A percentile compares a stretch with the other conserved stretches of the same genome.
These are phyloP conservation scores for Galerina sulciceps DNA, from an alignment of 768 basidiomycete genomes.

Conservation along the genomic window DNA sequence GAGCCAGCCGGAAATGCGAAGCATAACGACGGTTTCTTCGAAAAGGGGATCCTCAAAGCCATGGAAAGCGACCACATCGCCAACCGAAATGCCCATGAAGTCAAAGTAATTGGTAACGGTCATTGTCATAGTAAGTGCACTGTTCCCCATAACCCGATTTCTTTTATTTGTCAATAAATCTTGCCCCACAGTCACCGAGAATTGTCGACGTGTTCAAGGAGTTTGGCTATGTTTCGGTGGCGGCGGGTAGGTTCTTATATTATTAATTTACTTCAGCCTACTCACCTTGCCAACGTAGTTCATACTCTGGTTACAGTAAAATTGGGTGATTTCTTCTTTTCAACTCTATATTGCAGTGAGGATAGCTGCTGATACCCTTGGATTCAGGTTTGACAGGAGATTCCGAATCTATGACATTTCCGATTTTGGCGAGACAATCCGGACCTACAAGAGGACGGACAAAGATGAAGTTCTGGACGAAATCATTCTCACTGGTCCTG, in stretches of 20 bases:
- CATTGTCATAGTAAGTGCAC: slow-evolving; percentile 77
- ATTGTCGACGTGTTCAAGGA: slow-evolving; percentile 82
- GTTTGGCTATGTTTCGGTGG: slow-evolving; percentile 94
- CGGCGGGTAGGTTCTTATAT: slow-evolving; percentile 61
- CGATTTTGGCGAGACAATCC: slow-evolving; percentile 90
- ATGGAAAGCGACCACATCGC: slow-evolving; percentile 69
- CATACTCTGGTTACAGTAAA: slow-evolving; percentile 83
- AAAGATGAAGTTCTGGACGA: slow-evolving; percentile 69
- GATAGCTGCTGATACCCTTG: not conserved
- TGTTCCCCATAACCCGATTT: not conserved
- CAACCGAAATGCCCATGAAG: slow-evolving; percentile 58
- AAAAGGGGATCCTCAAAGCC: slow-evolving; percentile 76
- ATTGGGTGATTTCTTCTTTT: slow-evolving; percentile 57
- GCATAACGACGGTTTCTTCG: slow-evolving; percentile 81
- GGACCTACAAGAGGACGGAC: slow-evolving; percentile 84
- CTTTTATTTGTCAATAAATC: not conserved
- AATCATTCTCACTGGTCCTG: slow-evolving; percentile 63
- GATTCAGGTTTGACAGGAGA: slow-evolving; percentile 80
- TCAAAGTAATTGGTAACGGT: slow-evolving; percentile 90
- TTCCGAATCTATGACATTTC: slow-evolving; percentile 89
- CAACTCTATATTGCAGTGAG: not conserved
- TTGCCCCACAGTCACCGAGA: slow-evolving; percentile 70
- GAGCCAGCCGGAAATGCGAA: slow-evolving; percentile 68
- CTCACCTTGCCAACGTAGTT: slow-evolving; percentile 40
- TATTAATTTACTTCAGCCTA: not conserved